Conservation (phyloP, 202 grass and related monocot genomes). For the Brachypodium distachyon region DNA sequence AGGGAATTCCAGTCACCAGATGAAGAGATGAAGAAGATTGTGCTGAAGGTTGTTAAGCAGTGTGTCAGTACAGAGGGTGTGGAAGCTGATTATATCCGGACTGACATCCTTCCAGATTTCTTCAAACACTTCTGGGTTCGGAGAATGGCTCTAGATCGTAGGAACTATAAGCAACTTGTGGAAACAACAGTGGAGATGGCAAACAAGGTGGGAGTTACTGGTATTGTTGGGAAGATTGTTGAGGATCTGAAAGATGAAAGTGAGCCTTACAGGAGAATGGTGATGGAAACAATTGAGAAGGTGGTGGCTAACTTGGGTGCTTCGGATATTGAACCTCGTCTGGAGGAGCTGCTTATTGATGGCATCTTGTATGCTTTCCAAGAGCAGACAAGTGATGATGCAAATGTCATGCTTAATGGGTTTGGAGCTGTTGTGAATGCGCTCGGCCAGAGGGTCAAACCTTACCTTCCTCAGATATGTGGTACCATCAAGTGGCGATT, state of each 20-base stretch:
- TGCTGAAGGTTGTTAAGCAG: slow-evolving; percentile 91
- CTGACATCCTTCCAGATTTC: slow-evolving; percentile 78
- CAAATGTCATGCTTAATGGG: slow-evolving; percentile 99
- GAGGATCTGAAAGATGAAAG: slow-evolving; percentile 97
- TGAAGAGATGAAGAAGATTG: slow-evolving; percentile 99
- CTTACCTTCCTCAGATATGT: slow-evolving; percentile 95
- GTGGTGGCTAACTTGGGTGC: slow-evolving; percentile 91
- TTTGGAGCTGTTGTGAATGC: slow-evolving; percentile 98
- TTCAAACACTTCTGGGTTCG: slow-evolving; percentile 91
- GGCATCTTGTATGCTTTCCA: slow-evolving; percentile 97
- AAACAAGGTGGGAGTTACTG: slow-evolving; percentile 91
- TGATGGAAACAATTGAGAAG: slow-evolving; percentile 99
- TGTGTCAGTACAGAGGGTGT: slow-evolving; percentile 98
- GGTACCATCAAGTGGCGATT: slow-evolving; percentile 99
- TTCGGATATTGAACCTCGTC: slow-evolving; percentile 84
- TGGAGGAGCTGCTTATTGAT: slow-evolving; percentile 95
- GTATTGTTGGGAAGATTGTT: slow-evolving; percentile 82
- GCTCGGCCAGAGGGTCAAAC: slow-evolving; percentile 77
- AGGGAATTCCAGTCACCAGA: slow-evolving; percentile 95
- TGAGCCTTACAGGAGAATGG: slow-evolving; percentile 96
- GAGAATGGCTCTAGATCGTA: slow-evolving; percentile 86
- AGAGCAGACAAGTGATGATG: slow-evolving; percentile 98
- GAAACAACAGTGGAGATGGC: slow-evolving; percentile 95
- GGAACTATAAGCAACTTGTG: slow-evolving; percentile 98
- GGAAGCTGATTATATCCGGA: slow-evolving; percentile 84